These are phyloP conservation scores for Boletus sp. DNA, from an alignment of 768 basidiomycete genomes.

Conservation along the genomic window DNA sequence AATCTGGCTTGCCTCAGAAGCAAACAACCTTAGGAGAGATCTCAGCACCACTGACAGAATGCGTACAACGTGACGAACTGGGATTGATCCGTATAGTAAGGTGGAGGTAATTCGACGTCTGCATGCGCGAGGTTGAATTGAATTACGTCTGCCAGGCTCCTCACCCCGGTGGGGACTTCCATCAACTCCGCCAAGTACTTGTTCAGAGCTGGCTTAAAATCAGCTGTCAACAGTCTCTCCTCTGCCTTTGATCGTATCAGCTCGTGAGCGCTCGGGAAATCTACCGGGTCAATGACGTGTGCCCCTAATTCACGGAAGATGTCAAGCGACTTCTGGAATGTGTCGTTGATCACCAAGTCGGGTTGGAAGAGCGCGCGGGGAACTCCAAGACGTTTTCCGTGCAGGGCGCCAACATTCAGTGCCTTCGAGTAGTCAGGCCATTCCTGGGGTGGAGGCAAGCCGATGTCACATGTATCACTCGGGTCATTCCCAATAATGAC, in stretches of 20 bases:
- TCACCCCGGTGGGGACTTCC: slow-evolving; percentile 59
- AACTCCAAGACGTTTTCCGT: slow-evolving; percentile 45
- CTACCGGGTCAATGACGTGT: slow-evolving; percentile 58
- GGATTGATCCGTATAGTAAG: slow-evolving; percentile 38
- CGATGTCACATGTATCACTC: slow-evolving; percentile 36
- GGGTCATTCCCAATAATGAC: slow-evolving; percentile 45
- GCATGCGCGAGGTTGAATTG: slow-evolving; percentile 54
- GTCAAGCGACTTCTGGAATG: slow-evolving; percentile 41
- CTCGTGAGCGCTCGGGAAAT: slow-evolving; percentile 54
- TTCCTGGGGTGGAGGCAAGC: slow-evolving; percentile 41
- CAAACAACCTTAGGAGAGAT: slow-evolving; percentile 15
- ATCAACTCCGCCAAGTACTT: slow-evolving; percentile 46
- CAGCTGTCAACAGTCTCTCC: slow-evolving; percentile 49
- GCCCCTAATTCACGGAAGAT: slow-evolving; percentile 41
- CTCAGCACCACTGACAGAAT: slow-evolving; percentile 5
- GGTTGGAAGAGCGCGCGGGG: slow-evolving; percentile 36
- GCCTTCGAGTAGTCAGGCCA: slow-evolving; percentile 60
- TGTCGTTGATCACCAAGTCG: slow-evolving; percentile 26
- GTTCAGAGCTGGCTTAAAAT: slow-evolving; percentile 55
- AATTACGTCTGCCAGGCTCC: slow-evolving; percentile 56
- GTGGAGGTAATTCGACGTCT: slow-evolving; percentile 41
- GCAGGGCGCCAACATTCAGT: slow-evolving; percentile 43
- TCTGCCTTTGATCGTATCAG: slow-evolving; percentile 50
- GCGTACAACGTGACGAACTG: slow-evolving; percentile 21
- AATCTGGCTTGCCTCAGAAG: slow-evolving; percentile 29